Percentiles rank a stretch among this genome's conserved stretches.
Evolutionary conservation across 176 grass and related monocot genomes (phyloP).

Genomic region (Lolium rigidum): DNA sequence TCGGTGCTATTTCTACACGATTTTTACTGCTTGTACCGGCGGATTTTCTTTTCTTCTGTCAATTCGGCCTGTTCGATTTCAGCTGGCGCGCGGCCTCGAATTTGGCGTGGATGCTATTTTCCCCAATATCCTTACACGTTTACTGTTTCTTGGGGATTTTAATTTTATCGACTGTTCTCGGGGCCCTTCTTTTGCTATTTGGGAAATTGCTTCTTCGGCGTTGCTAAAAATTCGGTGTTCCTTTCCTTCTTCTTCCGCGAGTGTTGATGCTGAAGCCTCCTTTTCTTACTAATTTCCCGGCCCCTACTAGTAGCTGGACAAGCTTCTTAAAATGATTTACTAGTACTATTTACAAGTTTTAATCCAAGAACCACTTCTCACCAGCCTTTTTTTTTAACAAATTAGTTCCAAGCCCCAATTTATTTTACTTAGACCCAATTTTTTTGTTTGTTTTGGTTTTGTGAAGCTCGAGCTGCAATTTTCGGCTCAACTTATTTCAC

Average conservation of each 20-base stretch:
- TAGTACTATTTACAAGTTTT: neutral
- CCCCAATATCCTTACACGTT: neutral
- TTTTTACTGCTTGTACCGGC: neutral
- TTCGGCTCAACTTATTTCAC: conserved; percentile 12
- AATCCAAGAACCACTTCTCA: neutral
- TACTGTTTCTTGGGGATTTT: neutral
- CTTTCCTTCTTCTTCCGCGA: neutral
- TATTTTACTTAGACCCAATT: neutral
- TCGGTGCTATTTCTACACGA: neutral
- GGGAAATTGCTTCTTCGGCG: no score
- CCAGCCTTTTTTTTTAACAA: neutral
- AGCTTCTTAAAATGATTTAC: neutral
- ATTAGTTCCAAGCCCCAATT: no score
- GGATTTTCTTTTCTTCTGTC: neutral
- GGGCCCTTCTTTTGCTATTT: neutral
- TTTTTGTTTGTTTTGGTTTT: conserved; percentile 11
- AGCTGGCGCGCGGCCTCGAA: neutral
- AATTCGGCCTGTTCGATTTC: neutral
- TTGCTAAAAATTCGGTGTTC: neutral
- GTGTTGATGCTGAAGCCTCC: neutral
- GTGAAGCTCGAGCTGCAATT: neutral
- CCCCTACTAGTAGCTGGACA: neutral
- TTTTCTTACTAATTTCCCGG: conserved; percentile 7
- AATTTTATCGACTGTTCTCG: neutral
- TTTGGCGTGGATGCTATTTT: neutral